Conservation (phyloP, 202 grass and related monocot species). For the Alloteropsis angusta region DNA sequence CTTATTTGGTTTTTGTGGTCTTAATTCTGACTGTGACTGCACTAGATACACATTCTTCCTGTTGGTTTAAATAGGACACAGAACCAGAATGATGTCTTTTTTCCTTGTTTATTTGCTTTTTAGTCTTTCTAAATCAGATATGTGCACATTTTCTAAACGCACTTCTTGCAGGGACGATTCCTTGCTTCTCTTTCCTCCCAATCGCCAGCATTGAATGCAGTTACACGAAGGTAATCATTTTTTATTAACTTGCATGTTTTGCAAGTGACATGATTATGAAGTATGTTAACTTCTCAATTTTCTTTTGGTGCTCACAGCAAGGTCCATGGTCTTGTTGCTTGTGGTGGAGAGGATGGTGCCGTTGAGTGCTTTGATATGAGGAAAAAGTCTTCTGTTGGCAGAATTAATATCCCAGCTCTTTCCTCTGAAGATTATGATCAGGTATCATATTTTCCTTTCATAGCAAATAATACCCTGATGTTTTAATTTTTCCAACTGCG, state of each 20-base stretch:
- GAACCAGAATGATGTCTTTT: not conserved
- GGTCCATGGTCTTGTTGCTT: constrained; percentile 86
- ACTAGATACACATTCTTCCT: not conserved
- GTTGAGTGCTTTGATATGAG: constrained; percentile 98
- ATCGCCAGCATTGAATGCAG: constrained; percentile 82
- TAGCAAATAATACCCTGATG: not conserved
- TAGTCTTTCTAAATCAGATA: constrained; percentile 4
- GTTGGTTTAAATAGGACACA: not conserved
- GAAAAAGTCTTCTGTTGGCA: constrained; percentile 74
- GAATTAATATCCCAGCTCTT: constrained; percentile 52
- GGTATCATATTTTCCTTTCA: constrained; percentile 32
- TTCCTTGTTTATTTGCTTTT: not conserved
- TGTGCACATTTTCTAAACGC: constrained; percentile 1
- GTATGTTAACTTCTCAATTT: constrained; percentile 20
- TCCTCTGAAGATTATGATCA: constrained; percentile 63
- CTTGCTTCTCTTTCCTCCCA: constrained; percentile 67
- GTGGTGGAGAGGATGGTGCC: constrained; percentile 82
- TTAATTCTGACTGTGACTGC: not conserved
- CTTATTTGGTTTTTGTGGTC: not conserved
- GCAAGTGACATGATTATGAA: constrained; percentile 12
- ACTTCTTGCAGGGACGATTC: constrained; percentile 63
- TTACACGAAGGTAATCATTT: constrained; percentile 59
- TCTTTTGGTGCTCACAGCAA: constrained; percentile 34
- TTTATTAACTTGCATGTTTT: constrained; percentile 4
- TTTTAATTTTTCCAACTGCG: not conserved